Base-by-base conservation (phyloP, 805 yeast genomes). In the Jamesozyma spencerorum region DNA sequence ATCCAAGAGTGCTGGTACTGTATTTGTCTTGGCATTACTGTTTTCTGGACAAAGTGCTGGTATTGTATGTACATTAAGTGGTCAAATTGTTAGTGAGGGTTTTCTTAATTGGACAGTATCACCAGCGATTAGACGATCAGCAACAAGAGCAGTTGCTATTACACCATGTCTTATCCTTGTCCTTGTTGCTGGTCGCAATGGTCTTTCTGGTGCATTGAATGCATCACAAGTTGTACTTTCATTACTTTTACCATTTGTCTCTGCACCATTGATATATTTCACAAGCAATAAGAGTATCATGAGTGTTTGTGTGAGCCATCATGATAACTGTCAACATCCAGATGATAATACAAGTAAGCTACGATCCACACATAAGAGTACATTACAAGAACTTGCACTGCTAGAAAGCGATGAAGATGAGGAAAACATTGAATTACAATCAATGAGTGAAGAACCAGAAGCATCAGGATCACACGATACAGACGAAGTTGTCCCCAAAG, bases 51-150 rank as follows among this genome's bases (percentile, higher is more conserved):
- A 87, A 54, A 79, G 88, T 58, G 95, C 96, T 1, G 97, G 96
- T 29, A 84, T 90, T 26, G 95, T 87, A n/a, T 86, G 94, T 58
- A 87, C 97, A 0, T 68, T 87, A 46, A 87, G 95, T 7, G 95
- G 95, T 14, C 97, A 87, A 60, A 85, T 86, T 85, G 92, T 87
- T 10, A 79, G 85, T 57, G 97, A 87, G 61, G 97, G 97, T 2
- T 88, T 86, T 53, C 68, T 85, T 33, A 72, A 74, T 48, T 84
- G 95, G 85, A 68, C 81, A 7, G 69, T 87, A 38, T 76, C 86
- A 13, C 95, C 96, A 4, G 85, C 85, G 39, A 62, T 83, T 10
- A 72, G 95, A 52, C 71, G 97, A 45, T 71, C 87, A 18, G 70
- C 85, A 19, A 87, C 96, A 0, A 70, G 97, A 56, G 78, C 79